A percentile compares a stretch with the other conserved stretches of the same genome.
Evolutionary conservation across 176 grass and related monocot species (phyloP).

Genomic region (Oryza australiensis): DNA sequence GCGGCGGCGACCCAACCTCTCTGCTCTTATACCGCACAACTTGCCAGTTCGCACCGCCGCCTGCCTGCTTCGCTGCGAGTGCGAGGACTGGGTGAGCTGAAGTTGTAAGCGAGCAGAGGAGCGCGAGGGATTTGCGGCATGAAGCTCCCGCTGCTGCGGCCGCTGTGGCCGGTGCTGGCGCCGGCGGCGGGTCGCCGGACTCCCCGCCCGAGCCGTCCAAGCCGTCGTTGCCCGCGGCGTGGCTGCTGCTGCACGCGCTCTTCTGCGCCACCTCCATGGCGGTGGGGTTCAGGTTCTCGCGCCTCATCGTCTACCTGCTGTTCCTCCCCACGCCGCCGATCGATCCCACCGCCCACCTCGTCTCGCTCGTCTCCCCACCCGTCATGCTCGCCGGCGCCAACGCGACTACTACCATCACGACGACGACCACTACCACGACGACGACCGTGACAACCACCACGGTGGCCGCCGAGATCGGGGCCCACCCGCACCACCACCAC

Average conservation of each 20-base stretch:
- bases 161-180: slow-evolving; percentile 24
- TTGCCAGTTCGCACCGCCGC: not conserved
- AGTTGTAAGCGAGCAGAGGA: no score
- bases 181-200: slow-evolving; percentile 6
- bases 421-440: not conserved
- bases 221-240: slow-evolving; percentile 46
- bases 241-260: slow-evolving; percentile 79
- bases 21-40: not conserved
- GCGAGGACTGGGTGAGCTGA: no score
- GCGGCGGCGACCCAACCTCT: no score
- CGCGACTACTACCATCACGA: slow-evolving; percentile 49
- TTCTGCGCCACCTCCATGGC: slow-evolving; percentile 84
- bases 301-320: slow-evolving; percentile 86
- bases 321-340: slow-evolving; percentile 64
- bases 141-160: slow-evolving; percentile 50
- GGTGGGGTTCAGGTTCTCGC: slow-evolving; percentile 91
- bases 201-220: slow-evolving; percentile 16
- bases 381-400: slow-evolving; percentile 39
- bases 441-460: slow-evolving; percentile 37
- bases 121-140: no score
- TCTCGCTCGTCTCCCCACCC: slow-evolving; percentile 42
- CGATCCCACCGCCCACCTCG: slow-evolving; percentile 29
- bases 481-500: slow-evolving; percentile 42
- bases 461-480: slow-evolving; percentile 18
- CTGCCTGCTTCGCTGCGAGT: no score